Conservation (phyloP, 225 moss, liverwort and hornwort genomes). For the Antitrichia curtipendula region DNA sequence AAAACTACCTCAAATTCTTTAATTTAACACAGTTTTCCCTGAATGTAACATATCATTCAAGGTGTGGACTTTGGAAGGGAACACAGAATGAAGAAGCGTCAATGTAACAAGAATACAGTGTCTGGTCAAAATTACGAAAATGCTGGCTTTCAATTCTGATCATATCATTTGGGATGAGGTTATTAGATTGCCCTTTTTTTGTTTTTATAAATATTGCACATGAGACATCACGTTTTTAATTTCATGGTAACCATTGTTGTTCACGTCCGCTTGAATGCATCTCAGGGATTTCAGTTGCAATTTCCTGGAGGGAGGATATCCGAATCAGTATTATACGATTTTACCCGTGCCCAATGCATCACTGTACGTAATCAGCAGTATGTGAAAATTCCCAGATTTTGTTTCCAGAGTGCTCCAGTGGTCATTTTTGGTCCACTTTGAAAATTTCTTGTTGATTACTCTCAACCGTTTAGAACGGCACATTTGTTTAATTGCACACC, state of each 20-base stretch:
- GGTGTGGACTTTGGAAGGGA: neutral
- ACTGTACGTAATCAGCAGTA: conserved; percentile 2
- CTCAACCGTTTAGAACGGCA: neutral
- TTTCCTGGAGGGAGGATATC: conserved; percentile 17
- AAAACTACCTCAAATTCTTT: neutral
- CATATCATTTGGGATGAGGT: neutral
- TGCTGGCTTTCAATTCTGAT: neutral
- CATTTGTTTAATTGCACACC: neutral
- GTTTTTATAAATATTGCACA: neutral
- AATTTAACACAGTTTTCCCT: neutral
- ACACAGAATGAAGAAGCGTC: neutral
- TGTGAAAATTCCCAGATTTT: neutral
- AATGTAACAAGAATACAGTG: neutral
- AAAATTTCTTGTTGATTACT: neutral
- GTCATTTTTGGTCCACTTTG: no score
- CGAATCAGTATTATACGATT: neutral
- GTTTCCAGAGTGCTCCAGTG: neutral
- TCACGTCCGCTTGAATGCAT: neutral
- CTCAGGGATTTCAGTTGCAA: conserved; percentile 49
- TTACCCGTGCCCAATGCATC: conserved; percentile 4
- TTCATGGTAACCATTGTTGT: neutral
- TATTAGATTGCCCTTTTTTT: neutral
- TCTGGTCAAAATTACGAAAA: neutral
- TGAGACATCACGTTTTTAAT: neutral
- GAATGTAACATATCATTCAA: neutral